Evolutionary conservation across 2,329 filamentous ascomycete genomes (phyloP), one percentile per base, ranked within the genome.

Genomic region (Aspergillus fumigatiaffinis): DNA sequence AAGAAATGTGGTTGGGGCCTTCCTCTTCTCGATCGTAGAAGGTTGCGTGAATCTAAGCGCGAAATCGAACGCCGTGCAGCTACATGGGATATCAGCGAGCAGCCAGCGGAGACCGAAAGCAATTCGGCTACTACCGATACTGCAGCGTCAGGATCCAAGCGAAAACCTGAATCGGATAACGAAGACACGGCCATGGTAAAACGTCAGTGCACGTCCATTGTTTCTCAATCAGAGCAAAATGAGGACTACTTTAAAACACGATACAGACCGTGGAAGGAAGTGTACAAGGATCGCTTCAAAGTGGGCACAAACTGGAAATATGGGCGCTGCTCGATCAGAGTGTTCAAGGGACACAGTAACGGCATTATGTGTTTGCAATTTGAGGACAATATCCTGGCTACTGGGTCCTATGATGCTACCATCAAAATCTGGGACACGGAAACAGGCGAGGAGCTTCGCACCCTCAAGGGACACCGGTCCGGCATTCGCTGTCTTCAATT

Each of bases 261-360:
- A 23, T 77, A 77, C 60, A 76, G 91, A 29, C 92, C 89, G 0
- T 99, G 94, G 94, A 99, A 99, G 75, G 92, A 96, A 60, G 91
- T 99, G 1, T 99, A 99, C 78, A 90, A 91, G 62, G 93, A 97
- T 72, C 86, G 91, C 17, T 97, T 93, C 81, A 94, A 93, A 72
- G 92, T 99, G 50, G 93, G 94, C 52, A 94, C 88, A 59, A 97
- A 97, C 73, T 99, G 94, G 94, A 96, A 96, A 73, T 92, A 96
- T 62, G 93, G 94, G 3, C 87, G 93, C 41, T 97, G 89, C 76
- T 87, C 87, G 6, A 88, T 90, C 64, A 92, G 88, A 70, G 85
- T 89, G 12, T 91, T 99, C 73, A 88, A 87, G 65, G 93, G 92
- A 1, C 88, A 97, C 73, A 87, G 85, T 10, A 97, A 97, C 70